These are phyloP conservation scores for Botryotinia narcissicola DNA, from an alignment of 2,329 filamentous ascomycete species.

Conservation along the genomic window DNA sequence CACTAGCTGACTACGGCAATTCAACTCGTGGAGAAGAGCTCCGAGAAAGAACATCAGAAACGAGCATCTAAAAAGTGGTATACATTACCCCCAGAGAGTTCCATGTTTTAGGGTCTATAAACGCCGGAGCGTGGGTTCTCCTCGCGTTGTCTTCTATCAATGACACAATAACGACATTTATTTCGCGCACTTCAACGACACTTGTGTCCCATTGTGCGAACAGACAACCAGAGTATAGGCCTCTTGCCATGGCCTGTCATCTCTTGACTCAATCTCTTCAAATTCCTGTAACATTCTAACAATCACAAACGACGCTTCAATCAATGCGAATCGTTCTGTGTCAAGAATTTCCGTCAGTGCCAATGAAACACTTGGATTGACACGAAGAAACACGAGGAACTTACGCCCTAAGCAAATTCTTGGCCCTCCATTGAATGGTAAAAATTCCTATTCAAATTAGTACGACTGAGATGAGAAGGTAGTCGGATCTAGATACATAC, in stretches of 20 bases:
- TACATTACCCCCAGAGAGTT: accelerated
- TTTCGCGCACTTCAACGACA: not conserved
- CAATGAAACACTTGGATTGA: not conserved
- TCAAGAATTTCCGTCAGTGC: not conserved
- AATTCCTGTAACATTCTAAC: conserved; percentile 45
- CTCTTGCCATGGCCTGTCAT: conserved; percentile 17
- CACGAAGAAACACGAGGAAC: not conserved
- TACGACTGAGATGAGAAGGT: not conserved
- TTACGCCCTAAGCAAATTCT: conserved; percentile 62
- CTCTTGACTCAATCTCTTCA: conserved; percentile 9
- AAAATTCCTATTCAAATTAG: conserved; percentile 54
- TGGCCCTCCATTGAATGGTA: conserved; percentile 70
- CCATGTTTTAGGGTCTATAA: not conserved
- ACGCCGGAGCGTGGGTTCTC: not conserved
- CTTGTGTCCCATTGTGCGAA: conserved; percentile 10
- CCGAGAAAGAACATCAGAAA: not conserved
- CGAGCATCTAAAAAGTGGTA: not conserved
- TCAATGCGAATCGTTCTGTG: conserved; percentile 22
- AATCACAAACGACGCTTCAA: conserved; percentile 22
- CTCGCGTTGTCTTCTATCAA: not conserved
- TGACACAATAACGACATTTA: not conserved
- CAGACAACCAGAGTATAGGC: conserved; percentile 13
- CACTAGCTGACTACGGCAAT: not conserved
- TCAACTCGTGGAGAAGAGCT: not conserved
- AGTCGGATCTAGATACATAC: not conserved